Base-by-base conservation (phyloP, 2,329 filamentous ascomycete genomes). In the Thelonectria olida region DNA sequence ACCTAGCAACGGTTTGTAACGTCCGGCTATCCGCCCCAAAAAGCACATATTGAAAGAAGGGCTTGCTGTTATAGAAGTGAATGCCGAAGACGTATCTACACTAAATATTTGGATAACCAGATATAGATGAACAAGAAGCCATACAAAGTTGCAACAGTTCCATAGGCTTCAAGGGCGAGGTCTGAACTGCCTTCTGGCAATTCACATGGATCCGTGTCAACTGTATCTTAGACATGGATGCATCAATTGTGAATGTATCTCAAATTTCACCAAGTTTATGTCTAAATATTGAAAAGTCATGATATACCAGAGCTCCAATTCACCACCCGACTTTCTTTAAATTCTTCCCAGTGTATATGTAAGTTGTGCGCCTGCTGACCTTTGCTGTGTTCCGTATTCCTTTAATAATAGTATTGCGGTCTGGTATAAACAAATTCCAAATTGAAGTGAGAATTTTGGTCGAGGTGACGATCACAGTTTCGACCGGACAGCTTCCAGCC, bases 401-500 rank as follows among this genome's bases (percentile, higher is more conserved):
- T 38, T 54, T n/a, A 39, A 44, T 15, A 20, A n/a, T 9, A 41
- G 10, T 17, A n/a, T 49, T 50, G 27, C 44, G 58, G 34, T 38
- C 25, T 39, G 19, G 36, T 61, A 52, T 59, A 45, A 7, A 45
- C 17, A 45, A 25, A 45, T 7, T 28, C 22, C 41, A 44, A 44
- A 22, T 25, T 13, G 20, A 23, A 22, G 3, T 12, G 10, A 23
- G 23, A 13, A 44, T 15, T 4, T 17, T n/a, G 13, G 25, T 44
- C 45, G 31, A 10, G 7, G 19, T 27, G 42, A 6, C 34, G n/a
- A n/a, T 65, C 49, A 88, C 19, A 97, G 80, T 79, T 93, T 96
- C 48, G 93, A 97, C 72, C 92, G 86, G 44, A 99, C 92, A 3
- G 91, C 95, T 79, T 98, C 96, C 19, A 99, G 82, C 63, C 96